phyloP scores from a whole-genome alignment of 192 early-diverging fungal species.

The Gryganskiella cystojenkinii region DNA sequence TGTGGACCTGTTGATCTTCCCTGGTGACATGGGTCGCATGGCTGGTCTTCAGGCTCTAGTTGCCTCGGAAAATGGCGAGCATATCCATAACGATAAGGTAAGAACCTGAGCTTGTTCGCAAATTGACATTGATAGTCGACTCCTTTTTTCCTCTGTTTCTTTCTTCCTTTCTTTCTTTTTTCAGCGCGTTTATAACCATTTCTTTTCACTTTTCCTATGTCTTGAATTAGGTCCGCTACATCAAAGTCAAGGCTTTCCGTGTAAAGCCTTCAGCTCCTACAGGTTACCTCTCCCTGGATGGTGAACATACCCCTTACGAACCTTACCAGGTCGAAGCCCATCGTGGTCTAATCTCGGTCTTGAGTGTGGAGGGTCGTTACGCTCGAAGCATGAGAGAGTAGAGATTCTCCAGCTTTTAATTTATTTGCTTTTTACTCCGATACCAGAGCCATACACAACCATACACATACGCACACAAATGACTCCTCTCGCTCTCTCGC shows the following conservation, averaged over 20 bases:
- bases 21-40: slow-evolving; percentile 34
- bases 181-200: no score
- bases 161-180: neutral
- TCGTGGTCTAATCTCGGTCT: slow-evolving; percentile 52
- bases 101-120: no score
- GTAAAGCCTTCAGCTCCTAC: slow-evolving; percentile 52
- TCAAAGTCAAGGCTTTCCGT: slow-evolving; percentile 67
- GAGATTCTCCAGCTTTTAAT: neutral
- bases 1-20: slow-evolving; percentile 58
- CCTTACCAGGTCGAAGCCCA: slow-evolving; percentile 71
- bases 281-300: slow-evolving; percentile 65
- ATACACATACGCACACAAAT: no score
- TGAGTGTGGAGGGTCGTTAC: slow-evolving; percentile 58
- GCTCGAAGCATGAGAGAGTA: slow-evolving; percentile 43
- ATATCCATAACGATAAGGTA: slow-evolving; percentile 60
- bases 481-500: no score
- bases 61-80: slow-evolving; percentile 57
- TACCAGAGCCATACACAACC: no score
- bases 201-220: no score
- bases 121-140: no score
- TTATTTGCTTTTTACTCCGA: no score
- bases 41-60: slow-evolving; percentile 51
- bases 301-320: slow-evolving; percentile 60
- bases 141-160: neutral
- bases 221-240: slow-evolving; percentile 60